Evolutionary conservation across 331 rosid species (phyloP).

Genomic region (Prunus yedoensis): DNA sequence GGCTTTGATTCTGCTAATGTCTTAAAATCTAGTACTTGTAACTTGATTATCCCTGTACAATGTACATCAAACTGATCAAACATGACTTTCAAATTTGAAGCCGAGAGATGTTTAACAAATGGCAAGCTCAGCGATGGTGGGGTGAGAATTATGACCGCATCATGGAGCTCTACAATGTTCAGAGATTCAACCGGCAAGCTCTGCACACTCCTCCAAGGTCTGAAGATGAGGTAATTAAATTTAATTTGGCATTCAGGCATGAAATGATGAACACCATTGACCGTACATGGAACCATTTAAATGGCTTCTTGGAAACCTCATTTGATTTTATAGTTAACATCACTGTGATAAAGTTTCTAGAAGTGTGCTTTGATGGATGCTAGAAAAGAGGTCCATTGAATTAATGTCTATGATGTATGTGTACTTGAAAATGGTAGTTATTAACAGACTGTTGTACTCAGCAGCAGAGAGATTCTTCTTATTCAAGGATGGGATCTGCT

Average conservation of each 20-base stretch:
- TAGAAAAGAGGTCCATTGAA: background rate
- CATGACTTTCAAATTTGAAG: constrained; percentile 49
- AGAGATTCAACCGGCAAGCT: constrained; percentile 70
- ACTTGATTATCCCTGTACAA: constrained; percentile 19
- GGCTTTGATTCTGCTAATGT: background rate
- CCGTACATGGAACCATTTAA: background rate
- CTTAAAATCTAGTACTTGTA: background rate
- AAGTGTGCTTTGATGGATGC: background rate
- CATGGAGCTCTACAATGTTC: constrained; percentile 88
- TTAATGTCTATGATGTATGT: background rate
- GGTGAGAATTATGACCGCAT: constrained; percentile 87
- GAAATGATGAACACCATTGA: background rate
- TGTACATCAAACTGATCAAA: constrained; percentile 41
- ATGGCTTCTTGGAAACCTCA: background rate
- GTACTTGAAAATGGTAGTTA: background rate
- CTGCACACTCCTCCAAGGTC: constrained; percentile 67
- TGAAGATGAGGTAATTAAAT: constrained; percentile 78
- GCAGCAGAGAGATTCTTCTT: constrained; percentile 58
- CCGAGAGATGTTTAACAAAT: constrained; percentile 83
- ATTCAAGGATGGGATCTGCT: constrained; percentile 53
- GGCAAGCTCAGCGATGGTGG: constrained; percentile 98
- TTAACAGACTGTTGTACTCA: constrained; percentile 25
- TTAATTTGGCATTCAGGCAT: background rate
- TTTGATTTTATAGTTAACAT: background rate
- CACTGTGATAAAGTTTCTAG: background rate